A percentile compares a stretch with the other conserved stretches of the same genome.
phyloP scores from a whole-genome alignment of 1,284 basidiomycete species.

The Sanghuangporus baumii region DNA sequence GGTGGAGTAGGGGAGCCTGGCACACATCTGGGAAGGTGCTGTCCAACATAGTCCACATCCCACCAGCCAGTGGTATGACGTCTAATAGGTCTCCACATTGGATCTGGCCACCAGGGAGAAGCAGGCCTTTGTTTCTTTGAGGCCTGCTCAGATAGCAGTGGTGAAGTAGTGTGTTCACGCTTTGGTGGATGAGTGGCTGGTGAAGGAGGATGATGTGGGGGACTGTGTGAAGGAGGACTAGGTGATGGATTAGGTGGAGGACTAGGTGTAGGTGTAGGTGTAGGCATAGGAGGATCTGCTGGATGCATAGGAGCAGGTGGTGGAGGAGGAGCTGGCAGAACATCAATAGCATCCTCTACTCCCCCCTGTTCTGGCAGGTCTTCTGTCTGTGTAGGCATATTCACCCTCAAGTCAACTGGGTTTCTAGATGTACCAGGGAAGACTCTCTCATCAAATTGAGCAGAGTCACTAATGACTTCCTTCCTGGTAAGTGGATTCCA shows the following conservation, averaged over 20 bases:
- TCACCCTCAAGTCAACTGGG: no score
- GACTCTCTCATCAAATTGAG: no score
- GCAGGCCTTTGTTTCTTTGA: slow-evolving; percentile 18
- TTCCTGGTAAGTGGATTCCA: slow-evolving; percentile 3
- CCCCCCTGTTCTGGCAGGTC: no score
- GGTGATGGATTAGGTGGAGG: background rate
- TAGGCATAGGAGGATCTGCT: background rate
- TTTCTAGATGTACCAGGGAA: no score
- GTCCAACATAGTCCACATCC: background rate
- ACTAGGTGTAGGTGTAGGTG: background rate
- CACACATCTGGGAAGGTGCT: no score
- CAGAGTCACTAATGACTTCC: no score
- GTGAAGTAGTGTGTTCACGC: slow-evolving; percentile 20
- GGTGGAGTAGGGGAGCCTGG: no score
- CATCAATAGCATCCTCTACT: no score
- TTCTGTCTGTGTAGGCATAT: no score
- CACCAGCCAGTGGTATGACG: no score
- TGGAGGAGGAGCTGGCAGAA: background rate
- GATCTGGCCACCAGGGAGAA: slow-evolving; percentile 12
- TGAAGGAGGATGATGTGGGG: background rate
- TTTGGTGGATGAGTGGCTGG: background rate
- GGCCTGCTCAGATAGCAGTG: slow-evolving; percentile 7
- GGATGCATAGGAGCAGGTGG: background rate
- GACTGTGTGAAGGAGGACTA: slow-evolving; percentile 9
- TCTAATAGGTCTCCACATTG: background rate